Percentiles rank a stretch among this genome's conserved stretches.
Conservation (phyloP, 192 early-diverging fungal genomes). For the Umbelopsis ramanniana region DNA sequence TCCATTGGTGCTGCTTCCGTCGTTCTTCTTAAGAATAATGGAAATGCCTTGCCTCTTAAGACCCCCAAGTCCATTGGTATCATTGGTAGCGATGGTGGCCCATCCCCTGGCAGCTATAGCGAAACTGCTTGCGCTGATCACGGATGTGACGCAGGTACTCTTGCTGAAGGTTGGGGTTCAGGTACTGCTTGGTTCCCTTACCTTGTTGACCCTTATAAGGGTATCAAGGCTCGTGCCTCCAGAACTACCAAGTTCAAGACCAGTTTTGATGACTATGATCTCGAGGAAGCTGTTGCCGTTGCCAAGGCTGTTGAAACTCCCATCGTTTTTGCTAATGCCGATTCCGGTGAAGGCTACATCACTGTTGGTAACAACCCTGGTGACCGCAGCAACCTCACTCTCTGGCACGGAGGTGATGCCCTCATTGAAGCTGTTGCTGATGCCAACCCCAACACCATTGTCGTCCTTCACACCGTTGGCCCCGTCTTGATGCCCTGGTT, state of each 20-base stretch:
- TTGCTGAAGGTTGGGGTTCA: constrained; percentile 33
- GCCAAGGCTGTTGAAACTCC: constrained; percentile 26
- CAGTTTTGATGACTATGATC: constrained; percentile 24
- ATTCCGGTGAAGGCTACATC: constrained; percentile 37
- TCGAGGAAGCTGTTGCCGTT: background rate
- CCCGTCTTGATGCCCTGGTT: constrained; percentile 65
- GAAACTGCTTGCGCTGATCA: constrained; percentile 15
- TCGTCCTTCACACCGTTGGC: constrained; percentile 52
- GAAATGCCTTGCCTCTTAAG: background rate
- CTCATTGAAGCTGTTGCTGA: constrained; percentile 45
- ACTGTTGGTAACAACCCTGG: constrained; percentile 25
- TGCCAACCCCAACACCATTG: constrained; percentile 48
- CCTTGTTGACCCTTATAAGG: constrained; percentile 19
- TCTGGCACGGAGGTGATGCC: constrained; percentile 35
- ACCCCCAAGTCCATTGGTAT: constrained; percentile 19
- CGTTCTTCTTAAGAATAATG: constrained; percentile 3
- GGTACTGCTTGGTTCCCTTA: constrained; percentile 30
- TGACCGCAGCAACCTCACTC: constrained; percentile 25
- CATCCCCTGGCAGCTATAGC: constrained; percentile 6
- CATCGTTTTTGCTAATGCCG: constrained; percentile 37
- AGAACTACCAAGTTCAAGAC: background rate
- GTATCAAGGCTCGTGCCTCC: background rate
- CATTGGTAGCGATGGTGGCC: constrained; percentile 19
- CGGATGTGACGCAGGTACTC: constrained; percentile 24
- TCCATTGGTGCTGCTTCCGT: background rate